These are phyloP conservation scores for Alternaria dauci DNA, from an alignment of 2,329 filamentous ascomycete species.

Conservation along the genomic window DNA sequence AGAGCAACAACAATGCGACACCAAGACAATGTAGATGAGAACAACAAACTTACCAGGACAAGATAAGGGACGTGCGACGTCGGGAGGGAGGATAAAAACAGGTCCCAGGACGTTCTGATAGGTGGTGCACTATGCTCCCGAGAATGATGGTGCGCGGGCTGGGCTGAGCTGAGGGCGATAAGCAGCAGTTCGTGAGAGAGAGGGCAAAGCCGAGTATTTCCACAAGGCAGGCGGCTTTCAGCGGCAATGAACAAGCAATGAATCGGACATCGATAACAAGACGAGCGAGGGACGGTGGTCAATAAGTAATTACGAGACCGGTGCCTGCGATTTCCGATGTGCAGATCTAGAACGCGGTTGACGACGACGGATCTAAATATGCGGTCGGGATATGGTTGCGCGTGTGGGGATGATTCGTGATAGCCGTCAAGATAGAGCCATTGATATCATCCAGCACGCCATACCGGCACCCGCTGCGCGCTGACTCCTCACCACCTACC, in stretches of 20 bases:
- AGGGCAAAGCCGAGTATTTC: constrained; percentile 45
- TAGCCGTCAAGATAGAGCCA: constrained; percentile 40
- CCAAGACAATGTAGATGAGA: constrained; percentile 12
- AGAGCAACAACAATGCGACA: neutral
- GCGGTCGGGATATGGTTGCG: constrained; percentile 33
- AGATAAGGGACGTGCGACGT: constrained; percentile 34
- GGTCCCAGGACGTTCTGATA: neutral
- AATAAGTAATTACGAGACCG: constrained; percentile 35
- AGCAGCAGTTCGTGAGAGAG: constrained; percentile 14
- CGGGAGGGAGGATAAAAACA: constrained; percentile 27
- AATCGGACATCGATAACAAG: constrained; percentile 24
- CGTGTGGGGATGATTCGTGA: constrained; percentile 40
- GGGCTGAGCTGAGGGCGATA: constrained; percentile 5
- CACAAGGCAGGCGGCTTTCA: constrained; percentile 38
- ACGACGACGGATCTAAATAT: constrained; percentile 33
- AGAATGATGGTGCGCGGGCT: constrained; percentile 24
- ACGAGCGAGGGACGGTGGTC: constrained; percentile 22
- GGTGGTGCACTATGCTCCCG: constrained; percentile 18
- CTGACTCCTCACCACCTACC: constrained; percentile 24
- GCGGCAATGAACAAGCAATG: constrained; percentile 33
- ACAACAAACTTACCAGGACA: constrained; percentile 35
- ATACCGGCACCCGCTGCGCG: constrained; percentile 35
- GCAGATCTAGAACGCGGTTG: constrained; percentile 40
- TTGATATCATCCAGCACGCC: constrained; percentile 46
- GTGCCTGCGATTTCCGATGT: constrained; percentile 22